Base-by-base conservation (phyloP, 2,329 filamentous ascomycete species). In the Diplodia sapinea region DNA sequence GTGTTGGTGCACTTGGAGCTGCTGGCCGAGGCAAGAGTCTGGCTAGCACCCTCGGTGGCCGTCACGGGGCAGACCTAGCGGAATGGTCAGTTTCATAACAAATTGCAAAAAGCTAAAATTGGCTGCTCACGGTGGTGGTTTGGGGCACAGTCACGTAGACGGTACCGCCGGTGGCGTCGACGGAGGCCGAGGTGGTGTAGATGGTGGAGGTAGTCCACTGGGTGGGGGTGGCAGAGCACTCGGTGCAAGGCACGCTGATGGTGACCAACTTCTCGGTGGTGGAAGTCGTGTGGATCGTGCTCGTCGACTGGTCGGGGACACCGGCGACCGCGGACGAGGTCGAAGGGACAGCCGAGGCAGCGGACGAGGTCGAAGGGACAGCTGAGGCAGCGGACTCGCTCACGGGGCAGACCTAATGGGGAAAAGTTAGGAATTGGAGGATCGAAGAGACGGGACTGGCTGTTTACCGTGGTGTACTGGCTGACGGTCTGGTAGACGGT, bases 161-260 rank as follows among this genome's bases (percentile, higher is more conserved):
- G 5, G 47, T 56, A 51, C 57, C 57, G 29, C 57, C 66, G 8
- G 51, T 63, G 15, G 50, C 26, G 20, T 68, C 66, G 17, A 40
- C 31, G 4, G 66, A 68, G 26, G 57, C 50, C 29, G 51, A 55
- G n/a, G 57, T 64, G 57, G 57, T 54, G 57, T 64, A 68, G 57
- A 68, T 38, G 31, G 66, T 68, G 49, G 66, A 68, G 7, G 66
- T 68, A 8, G 57, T 68, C 50, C 38, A 63, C 66, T 68, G 49
- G 23, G 56, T 62, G 17, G 38, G 13, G 11, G 64, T 31, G 23
- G 62, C 43, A n/a, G 51, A 33, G 47, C 31, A 38, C 49, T 38
- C 47, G 47, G 61, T 26, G 59, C 43, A 50, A 11, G 43, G 43
- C 59, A 51, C 29, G 17, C 43, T 51, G 38, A 51, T 50, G 33